phyloP scores from a whole-genome alignment of 225 moss, liverwort and hornwort species.

The Neckera pumila region DNA sequence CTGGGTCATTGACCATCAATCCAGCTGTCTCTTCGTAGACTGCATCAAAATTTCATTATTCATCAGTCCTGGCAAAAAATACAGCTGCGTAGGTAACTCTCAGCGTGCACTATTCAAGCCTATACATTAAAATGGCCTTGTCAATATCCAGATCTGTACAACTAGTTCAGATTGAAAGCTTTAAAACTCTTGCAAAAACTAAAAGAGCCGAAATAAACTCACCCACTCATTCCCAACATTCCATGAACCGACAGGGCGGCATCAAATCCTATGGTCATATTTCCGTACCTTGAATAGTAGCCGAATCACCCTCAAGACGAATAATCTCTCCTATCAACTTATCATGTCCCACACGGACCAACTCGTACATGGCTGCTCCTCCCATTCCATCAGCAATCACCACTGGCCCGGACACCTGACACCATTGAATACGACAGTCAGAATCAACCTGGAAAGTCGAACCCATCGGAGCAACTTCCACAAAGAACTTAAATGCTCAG shows the following conservation, averaged over 20 bases:
- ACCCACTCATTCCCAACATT: neutral
- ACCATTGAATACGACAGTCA: neutral
- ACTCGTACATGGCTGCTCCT: conserved; percentile 92
- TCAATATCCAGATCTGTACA: neutral
- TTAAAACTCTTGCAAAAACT: neutral
- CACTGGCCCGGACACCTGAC: conserved; percentile 85
- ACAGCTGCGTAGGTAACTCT: neutral
- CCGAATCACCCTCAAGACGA: conserved; percentile 91
- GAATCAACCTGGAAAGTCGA: neutral
- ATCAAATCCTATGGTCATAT: neutral
- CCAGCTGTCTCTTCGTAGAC: conserved; percentile 99
- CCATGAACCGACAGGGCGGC: neutral
- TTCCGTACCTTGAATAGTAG: conserved; percentile 75
- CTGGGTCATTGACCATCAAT: conserved; percentile 86
- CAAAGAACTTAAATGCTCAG: neutral
- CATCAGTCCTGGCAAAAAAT: neutral
- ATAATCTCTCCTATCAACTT: conserved; percentile 93
- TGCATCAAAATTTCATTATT: conserved; percentile 5
- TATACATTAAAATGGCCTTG: neutral
- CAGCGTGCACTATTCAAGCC: neutral
- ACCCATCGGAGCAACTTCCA: neutral
- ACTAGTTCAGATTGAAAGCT: neutral
- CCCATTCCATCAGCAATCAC: conserved; percentile 89
- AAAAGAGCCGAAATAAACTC: neutral
- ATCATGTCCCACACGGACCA: conserved; percentile 91